Evolutionary conservation across 2,329 filamentous ascomycete species (phyloP).

Genomic region (Ophiosphaerella narmari): DNA sequence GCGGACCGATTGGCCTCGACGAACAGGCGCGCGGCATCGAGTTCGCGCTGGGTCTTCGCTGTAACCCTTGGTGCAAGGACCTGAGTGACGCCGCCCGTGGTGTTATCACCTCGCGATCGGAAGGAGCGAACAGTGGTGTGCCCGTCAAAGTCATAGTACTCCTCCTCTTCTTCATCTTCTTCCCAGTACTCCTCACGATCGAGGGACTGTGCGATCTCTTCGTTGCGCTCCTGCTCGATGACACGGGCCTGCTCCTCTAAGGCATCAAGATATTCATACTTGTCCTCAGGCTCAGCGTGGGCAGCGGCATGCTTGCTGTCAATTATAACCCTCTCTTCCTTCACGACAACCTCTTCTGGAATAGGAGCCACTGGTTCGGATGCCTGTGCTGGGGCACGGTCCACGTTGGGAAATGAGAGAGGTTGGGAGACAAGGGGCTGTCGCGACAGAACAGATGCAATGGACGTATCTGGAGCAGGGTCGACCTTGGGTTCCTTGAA

Average conservation of each 20-base stretch:
- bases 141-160: conserved; percentile 71
- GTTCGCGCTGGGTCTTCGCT: conserved; percentile 70
- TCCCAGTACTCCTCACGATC: conserved; percentile 77
- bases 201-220: conserved; percentile 39
- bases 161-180: conserved; percentile 72
- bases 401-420: conserved; percentile 28
- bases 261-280: conserved; percentile 44
- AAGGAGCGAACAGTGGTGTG: conserved; percentile 79
- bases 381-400: conserved; percentile 24
- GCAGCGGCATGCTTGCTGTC: conserved; percentile 10
- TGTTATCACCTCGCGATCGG: conserved; percentile 75
- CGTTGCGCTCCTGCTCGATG: conserved; percentile 44
- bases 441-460: conserved; percentile 25
- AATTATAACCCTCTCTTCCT: conserved; percentile 16
- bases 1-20: conserved; percentile 68
- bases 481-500: conserved; percentile 56
- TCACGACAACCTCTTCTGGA: conserved; percentile 16
- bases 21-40: conserved; percentile 68
- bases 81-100: conserved; percentile 66
- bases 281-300: conserved; percentile 29
- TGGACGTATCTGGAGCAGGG: conserved; percentile 14
- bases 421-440: conserved; percentile 25
- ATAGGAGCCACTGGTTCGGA: conserved; percentile 21
- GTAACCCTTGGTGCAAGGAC: conserved; percentile 76
- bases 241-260: conserved; percentile 44